These are phyloP conservation scores for Termitomyces sp. DNA, from an alignment of 768 basidiomycete species.

Conservation along the genomic window DNA sequence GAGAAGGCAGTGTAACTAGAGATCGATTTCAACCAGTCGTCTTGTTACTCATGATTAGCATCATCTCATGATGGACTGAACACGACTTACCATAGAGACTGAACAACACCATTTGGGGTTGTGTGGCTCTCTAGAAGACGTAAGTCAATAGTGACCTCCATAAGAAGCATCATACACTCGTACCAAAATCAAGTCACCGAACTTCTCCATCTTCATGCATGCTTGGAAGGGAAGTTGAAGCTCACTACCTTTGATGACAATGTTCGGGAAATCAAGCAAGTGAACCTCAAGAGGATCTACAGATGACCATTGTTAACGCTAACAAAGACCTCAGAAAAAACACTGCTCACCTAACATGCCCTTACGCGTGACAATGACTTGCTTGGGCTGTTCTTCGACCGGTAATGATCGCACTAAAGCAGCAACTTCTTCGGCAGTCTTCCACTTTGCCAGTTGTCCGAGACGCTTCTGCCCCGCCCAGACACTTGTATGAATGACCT, in stretches of 20 bases:
- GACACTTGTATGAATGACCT: constrained; percentile 99
- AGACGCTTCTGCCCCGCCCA: constrained; percentile 99
- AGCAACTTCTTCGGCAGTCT: constrained; percentile 99
- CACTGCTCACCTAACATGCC: constrained; percentile 85
- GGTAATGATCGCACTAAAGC: constrained; percentile 95
- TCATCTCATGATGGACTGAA: neutral
- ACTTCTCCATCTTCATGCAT: constrained; percentile 99
- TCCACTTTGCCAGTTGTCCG: constrained; percentile 99
- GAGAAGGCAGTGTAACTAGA: constrained; percentile 99
- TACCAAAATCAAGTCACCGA: constrained; percentile 93
- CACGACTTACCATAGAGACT: constrained; percentile 76
- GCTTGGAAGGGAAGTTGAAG: constrained; percentile 99
- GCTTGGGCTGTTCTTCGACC: constrained; percentile 99
- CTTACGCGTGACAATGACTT: constrained; percentile 99
- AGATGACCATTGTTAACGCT: constrained; percentile 2
- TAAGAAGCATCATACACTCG: constrained; percentile 12
- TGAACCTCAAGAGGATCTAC: constrained; percentile 94
- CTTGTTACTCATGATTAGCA: constrained; percentile 32
- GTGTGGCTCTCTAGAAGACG: constrained; percentile 78
- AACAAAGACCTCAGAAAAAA: neutral
- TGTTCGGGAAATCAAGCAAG: constrained; percentile 99
- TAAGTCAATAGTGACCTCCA: neutral
- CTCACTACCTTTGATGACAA: constrained; percentile 99
- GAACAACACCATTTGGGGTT: constrained; percentile 99
- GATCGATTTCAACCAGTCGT: constrained; percentile 99